Conservation (phyloP, 352 stramenopile genomes). For the Pythium brachiatum region DNA sequence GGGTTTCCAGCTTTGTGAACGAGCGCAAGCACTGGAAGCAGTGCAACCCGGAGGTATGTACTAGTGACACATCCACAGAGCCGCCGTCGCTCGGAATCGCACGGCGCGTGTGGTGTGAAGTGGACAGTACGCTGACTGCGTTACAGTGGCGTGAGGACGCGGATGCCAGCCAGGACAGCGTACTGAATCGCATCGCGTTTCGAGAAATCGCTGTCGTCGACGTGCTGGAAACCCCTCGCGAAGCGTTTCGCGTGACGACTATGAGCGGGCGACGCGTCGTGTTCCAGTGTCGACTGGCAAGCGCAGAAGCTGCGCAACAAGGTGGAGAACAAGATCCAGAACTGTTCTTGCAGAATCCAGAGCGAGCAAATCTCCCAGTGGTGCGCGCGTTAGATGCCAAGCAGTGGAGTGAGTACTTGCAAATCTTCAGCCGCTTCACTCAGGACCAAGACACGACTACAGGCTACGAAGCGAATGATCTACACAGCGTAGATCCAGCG, state of each 20-base stretch:
- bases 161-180: conserved; percentile 15
- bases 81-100: conserved; percentile 19
- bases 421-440: conserved; percentile 43
- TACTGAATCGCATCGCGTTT: conserved; percentile 27
- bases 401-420: conserved; percentile 54
- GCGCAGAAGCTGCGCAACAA: not conserved
- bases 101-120: conserved; percentile 53
- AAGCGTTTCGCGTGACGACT: conserved; percentile 46
- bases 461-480: not conserved
- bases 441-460: conserved; percentile 13
- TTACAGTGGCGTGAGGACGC: conserved; percentile 45
- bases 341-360: not conserved
- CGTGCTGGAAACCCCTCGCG: conserved; percentile 17
- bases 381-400: conserved; percentile 24
- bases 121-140: conserved; percentile 37
- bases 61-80: not conserved
- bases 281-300: conserved; percentile 40
- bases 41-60: not conserved
- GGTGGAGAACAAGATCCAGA: not conserved
- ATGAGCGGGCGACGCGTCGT: conserved; percentile 31
- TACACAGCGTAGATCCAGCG: not conserved
- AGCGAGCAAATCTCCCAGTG: not conserved
- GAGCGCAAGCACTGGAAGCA: conserved; percentile 26
- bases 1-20: conserved; percentile 30
- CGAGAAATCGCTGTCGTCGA: conserved; percentile 31